Base-by-base conservation (phyloP, 768 basidiomycete species). In the Hygrocybe punicea region DNA sequence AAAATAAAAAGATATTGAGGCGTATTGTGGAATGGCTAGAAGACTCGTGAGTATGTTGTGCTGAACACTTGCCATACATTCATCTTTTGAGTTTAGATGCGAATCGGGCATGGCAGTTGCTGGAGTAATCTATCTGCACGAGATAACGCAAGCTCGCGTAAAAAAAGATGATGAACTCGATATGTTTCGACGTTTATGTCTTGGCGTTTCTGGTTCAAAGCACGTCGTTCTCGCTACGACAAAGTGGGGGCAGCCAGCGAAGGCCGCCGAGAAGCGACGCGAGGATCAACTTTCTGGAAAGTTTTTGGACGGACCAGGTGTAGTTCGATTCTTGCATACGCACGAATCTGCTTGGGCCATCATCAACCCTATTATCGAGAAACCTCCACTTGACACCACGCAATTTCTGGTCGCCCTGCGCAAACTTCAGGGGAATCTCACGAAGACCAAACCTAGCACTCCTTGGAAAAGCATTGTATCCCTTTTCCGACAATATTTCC, bases 271-370 rank as follows among this genome's bases (percentile, higher is more conserved):
- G 16, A 66, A 68, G 49, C 62, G 61, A 8, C 71, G 78, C 11
- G 79, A 80, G 62, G 57, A 57, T 2, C 74, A 79, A 62, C 71
- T 81, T 9, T 63, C 63, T 23, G 72, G 70, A 57, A 70, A 73
- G 55, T 79, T 76, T 62, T 80, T 78, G 71, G 2, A 37, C 4
- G 49, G 49, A 24, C 4, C 35, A 21, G 23, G 21, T 17, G 8
- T 37, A 16, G 13, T 23, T 52, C 71, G 67, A 13, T 69, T 73
- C 51, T 35, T 56, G 1, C 59, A 60, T 4, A 61, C 63, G 1
- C 34, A 14, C 6, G 56, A 58, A 5, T 68, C 69, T 6, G 72
- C 74, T 17, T 66, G 69, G 67, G 55, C 61, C 1, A 66, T 73
- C 24, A 53, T 73, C 36, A 59, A 66, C 14, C 57, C 59, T 29